These are phyloP conservation scores for Ephemerocybe angulata DNA, from an alignment of 768 basidiomycete species.

Conservation along the genomic window DNA sequence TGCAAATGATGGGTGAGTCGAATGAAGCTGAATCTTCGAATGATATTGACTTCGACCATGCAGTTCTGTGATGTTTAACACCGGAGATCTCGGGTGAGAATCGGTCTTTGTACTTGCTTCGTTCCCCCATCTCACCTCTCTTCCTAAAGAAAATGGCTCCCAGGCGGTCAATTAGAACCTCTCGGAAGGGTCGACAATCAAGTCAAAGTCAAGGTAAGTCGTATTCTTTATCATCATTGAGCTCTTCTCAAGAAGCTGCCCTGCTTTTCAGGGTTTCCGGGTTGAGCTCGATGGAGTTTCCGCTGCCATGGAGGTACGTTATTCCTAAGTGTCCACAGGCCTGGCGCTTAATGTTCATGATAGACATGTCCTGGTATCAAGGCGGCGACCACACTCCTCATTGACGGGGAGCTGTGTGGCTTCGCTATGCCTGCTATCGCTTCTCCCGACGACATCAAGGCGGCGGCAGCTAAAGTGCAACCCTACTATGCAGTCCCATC, in stretches of 20 bases:
- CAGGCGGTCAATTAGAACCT: slow-evolving; percentile 52
- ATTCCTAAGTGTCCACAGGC: no score
- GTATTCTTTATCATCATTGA: background rate
- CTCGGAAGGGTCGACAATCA: slow-evolving; percentile 61
- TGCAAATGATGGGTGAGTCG: slow-evolving; percentile 40
- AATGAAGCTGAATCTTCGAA: background rate
- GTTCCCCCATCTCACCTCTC: no score
- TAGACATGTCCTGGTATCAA: slow-evolving; percentile 36
- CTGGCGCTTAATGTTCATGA: no score
- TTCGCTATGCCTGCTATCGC: slow-evolving; percentile 43
- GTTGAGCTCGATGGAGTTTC: slow-evolving; percentile 63
- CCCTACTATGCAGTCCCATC: slow-evolving; percentile 60
- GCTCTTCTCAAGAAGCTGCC: no score
- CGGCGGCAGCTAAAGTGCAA: slow-evolving; percentile 46
- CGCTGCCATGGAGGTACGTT: slow-evolving; percentile 53
- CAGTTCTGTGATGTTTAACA: slow-evolving; percentile 57
- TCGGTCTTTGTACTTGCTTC: background rate
- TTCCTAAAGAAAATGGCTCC: slow-evolving; percentile 40
- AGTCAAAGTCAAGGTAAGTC: slow-evolving; percentile 54
- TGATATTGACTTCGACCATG: slow-evolving; percentile 1
- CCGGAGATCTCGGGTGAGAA: slow-evolving; percentile 52
- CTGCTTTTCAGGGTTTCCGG: slow-evolving; percentile 46
- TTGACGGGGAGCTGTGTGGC: slow-evolving; percentile 53
- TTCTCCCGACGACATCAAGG: slow-evolving; percentile 35
- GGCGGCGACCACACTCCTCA: slow-evolving; percentile 47